Evolutionary conservation across 345 rosid species (phyloP), one percentile per base, ranked within the genome.

Genomic region (Eutrema yunnanense): DNA sequence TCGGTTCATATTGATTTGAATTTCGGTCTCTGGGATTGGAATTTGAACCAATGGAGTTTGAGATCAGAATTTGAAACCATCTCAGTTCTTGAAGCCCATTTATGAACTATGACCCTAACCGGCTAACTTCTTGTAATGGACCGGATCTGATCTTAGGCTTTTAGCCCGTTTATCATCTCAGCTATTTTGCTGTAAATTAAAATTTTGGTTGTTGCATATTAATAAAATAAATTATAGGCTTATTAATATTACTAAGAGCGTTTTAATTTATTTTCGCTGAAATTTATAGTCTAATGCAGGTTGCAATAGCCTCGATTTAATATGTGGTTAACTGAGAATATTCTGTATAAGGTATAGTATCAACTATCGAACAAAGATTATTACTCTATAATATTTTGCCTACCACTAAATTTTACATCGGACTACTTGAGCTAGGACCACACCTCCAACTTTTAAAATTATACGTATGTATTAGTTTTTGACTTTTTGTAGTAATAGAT

Each of bases 371-470:
- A 22, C 3, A 30, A 42, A 32, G 1, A 53, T 54, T 33, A 56
- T 13, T 47, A 38, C 48, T 72, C 36, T 56, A 48, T 47, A 29
- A 14, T 16, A 46, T 55, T 26, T 44, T 54, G 64, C 52, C 34
- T 62, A 73, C 41, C 9, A 57, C 68, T 74, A 50, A 7, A 26
- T 9, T 74, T 40, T 48, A 74, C 44, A 50, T 66, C 32, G 13
- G 4, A 59, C 51, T 8, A 50, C 60, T 37, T 61, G 19, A 47
- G 41, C 56, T 43, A 61, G 79, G 74, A 75, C 79, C 70, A 68
- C 74, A 74, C 11, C 27, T 34, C 44, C 61, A 44, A 19, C 34
- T n/a, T 54, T 32, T 5, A 42, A 53, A 52, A 43, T 16, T 16
- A 16, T 16, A n/a, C n/a, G n/a, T n/a, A 16, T 16, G 16, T 16